Conservation (phyloP, 2,329 filamentous ascomycete genomes). For the Nothopassalora personata region DNA sequence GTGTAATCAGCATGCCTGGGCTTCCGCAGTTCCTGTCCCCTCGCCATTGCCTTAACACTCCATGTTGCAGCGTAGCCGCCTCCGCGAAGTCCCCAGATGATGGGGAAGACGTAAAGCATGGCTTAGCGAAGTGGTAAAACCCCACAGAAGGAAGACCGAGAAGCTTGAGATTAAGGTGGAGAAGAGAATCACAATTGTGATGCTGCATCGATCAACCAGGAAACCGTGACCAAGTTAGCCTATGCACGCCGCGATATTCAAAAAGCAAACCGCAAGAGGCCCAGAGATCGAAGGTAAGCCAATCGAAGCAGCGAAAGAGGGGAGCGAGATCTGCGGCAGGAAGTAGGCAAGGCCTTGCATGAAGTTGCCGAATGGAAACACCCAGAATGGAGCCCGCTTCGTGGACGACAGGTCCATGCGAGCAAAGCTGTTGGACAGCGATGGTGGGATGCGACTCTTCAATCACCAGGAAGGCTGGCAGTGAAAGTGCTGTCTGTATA, state of each 20-base stretch:
- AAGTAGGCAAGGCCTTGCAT: slow-evolving; percentile 41
- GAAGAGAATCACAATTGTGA: slow-evolving; percentile 36
- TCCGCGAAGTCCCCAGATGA: slow-evolving; percentile 39
- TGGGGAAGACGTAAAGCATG: slow-evolving; percentile 40
- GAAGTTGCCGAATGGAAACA: slow-evolving; percentile 39
- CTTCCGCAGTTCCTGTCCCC: neutral
- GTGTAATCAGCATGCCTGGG: neutral
- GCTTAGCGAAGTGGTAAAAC: slow-evolving; percentile 39
- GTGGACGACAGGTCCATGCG: slow-evolving; percentile 35
- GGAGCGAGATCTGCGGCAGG: slow-evolving; percentile 40
- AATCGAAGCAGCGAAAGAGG: slow-evolving; percentile 35
- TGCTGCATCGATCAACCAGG: slow-evolving; percentile 36
- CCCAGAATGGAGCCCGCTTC: slow-evolving; percentile 35
- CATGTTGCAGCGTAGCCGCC: slow-evolving; percentile 36
- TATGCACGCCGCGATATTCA: slow-evolving; percentile 36
- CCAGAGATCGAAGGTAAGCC: slow-evolving; percentile 34
- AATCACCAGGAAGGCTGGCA: slow-evolving; percentile 1
- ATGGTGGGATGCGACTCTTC: slow-evolving; percentile 10
- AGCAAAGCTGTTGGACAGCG: slow-evolving; percentile 14
- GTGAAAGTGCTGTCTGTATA: neutral
- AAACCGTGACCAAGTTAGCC: slow-evolving; percentile 37
- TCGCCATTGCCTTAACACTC: slow-evolving; percentile 20
- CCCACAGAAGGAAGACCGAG: slow-evolving; percentile 43
- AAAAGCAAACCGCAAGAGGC: slow-evolving; percentile 35
- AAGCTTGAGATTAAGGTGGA: slow-evolving; percentile 34